Evolutionary conservation across 208 protist species (phyloP), one percentile per base, ranked within the genome.

Genomic region (Crithidia expoeki): DNA sequence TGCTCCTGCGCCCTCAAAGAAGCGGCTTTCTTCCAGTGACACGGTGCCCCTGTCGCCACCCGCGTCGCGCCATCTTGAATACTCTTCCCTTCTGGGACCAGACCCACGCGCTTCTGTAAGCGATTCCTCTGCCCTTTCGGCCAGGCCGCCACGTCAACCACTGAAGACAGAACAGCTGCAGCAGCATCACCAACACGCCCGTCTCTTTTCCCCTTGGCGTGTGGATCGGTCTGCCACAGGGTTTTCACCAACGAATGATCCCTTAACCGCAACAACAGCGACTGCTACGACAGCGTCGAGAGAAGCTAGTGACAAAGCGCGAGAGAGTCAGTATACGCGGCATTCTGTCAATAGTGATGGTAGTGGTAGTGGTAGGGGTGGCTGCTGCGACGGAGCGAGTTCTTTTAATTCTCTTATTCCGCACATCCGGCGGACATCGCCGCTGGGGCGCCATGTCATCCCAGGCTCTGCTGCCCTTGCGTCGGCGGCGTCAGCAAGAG

Each of bases 41-140:
- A 25, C 49, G 2, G 28, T 23, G 11, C 6, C 34, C 14, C 30
- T 28, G 2, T 68, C 72, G 0, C 56, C 72, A 16, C 58, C 57
- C 16, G 49, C 72, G 32, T 77, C 72, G 21, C 72, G 72, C 50
- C 27, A 66, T 36, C 47, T 77, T 7, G 65, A 77, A n/a, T 77
- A 77, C 44, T 77, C 72, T 11, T 70, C 72, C 14, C 6, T 77
- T 55, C 50, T 62, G 6, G 36, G 19, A 27, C 25, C 56, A 2
- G 58, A 68, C 10, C 12, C 40, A n/a, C 64, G 40, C 28, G 19
- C 36, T 1, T 10, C 64, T 11, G 14, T 27, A 28, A 30, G 23
- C 38, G 28, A 16, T 17, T 59, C 63, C 19, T 46, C 27, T 16
- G 34, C 9, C 2, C 10, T 9, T 34, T 47, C 56, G 11, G n/a